phyloP scores from a whole-genome alignment of 495 filamentous ascomycete genomes.

The Penicillium desertorum region DNA sequence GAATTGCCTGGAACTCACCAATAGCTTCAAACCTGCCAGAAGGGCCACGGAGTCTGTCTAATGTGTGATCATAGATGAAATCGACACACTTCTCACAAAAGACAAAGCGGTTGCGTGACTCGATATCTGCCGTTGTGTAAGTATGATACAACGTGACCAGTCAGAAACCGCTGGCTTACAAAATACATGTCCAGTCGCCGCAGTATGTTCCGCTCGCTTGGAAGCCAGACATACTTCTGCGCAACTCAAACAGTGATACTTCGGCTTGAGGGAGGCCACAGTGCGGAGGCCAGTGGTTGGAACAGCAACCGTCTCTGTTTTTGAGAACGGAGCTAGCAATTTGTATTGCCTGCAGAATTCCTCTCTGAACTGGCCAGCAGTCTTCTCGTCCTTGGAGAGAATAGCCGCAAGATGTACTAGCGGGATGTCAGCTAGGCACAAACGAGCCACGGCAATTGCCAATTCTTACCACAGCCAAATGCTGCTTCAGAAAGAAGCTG shows the following conservation, averaged over 20 bases:
- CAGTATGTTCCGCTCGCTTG: slow-evolving; percentile 40
- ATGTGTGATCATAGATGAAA: slow-evolving; percentile 80
- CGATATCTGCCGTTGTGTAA: slow-evolving; percentile 62
- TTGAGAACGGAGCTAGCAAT: slow-evolving; percentile 32
- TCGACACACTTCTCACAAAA: slow-evolving; percentile 85
- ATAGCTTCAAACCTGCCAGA: slow-evolving; percentile 26
- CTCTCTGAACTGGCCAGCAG: slow-evolving; percentile 41
- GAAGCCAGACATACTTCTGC: slow-evolving; percentile 36
- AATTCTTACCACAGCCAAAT: slow-evolving; percentile 47
- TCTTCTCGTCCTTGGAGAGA: slow-evolving; percentile 31
- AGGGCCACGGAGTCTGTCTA: slow-evolving; percentile 63
- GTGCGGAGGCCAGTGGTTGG: slow-evolving; percentile 29
- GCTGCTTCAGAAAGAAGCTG: slow-evolving; percentile 44
- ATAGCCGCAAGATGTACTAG: slow-evolving; percentile 44
- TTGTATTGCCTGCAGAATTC: slow-evolving; percentile 39
- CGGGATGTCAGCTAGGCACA: slow-evolving; percentile 16
- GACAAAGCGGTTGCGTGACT: slow-evolving; percentile 71
- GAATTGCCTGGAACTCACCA: slow-evolving; percentile 23
- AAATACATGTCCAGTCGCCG: slow-evolving; percentile 45
- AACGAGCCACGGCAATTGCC: not conserved
- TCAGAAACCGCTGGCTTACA: slow-evolving; percentile 29
- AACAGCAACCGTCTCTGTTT: slow-evolving; percentile 24
- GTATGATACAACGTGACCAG: not conserved
- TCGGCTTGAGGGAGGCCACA: slow-evolving; percentile 38
- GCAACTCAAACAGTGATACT: slow-evolving; percentile 45